A percentile compares a stretch with the other conserved stretches of the same genome.
These are phyloP conservation scores for Mycosphaerella sp. DNA, from an alignment of 2,329 filamentous ascomycete species.

Conservation along the genomic window DNA sequence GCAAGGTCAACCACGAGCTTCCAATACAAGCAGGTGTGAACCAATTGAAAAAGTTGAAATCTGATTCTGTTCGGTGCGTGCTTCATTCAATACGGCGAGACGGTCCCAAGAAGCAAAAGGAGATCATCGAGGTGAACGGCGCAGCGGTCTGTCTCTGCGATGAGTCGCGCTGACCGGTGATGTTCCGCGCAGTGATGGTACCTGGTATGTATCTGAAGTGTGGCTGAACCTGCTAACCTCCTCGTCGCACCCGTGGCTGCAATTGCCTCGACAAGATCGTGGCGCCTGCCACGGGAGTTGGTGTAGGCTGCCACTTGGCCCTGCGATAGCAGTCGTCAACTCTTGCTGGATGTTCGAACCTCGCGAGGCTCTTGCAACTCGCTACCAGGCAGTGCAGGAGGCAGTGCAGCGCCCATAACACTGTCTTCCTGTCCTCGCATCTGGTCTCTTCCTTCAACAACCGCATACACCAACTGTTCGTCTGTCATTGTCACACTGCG, in stretches of 20 bases:
- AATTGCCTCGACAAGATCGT: not conserved
- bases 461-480: slow-evolving; percentile 20
- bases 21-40: not conserved
- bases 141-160: not conserved
- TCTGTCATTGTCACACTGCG: slow-evolving; percentile 18
- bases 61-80: not conserved
- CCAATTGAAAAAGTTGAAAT: not conserved
- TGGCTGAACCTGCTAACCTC: not conserved
- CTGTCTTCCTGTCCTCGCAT: slow-evolving; percentile 1
- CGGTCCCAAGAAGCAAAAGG: not conserved
- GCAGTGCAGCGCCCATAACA: slow-evolving; percentile 15
- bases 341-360: slow-evolving; percentile 3
- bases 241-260: not conserved
- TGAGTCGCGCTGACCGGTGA: not conserved
- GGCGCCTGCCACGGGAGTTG: slow-evolving; percentile 1
- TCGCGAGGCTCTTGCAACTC: slow-evolving; percentile 12
- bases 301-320: slow-evolving; percentile 1
- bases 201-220: not conserved
- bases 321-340: slow-evolving; percentile 1
- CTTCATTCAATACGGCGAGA: not conserved
- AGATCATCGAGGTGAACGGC: not conserved
- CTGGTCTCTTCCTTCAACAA: slow-evolving; percentile 12
- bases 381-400: slow-evolving; percentile 14
- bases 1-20: not conserved
- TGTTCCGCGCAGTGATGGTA: not conserved